These are phyloP conservation scores for Phytopythium sindhum DNA, from an alignment of 352 stramenopile species.

Conservation along the genomic window DNA sequence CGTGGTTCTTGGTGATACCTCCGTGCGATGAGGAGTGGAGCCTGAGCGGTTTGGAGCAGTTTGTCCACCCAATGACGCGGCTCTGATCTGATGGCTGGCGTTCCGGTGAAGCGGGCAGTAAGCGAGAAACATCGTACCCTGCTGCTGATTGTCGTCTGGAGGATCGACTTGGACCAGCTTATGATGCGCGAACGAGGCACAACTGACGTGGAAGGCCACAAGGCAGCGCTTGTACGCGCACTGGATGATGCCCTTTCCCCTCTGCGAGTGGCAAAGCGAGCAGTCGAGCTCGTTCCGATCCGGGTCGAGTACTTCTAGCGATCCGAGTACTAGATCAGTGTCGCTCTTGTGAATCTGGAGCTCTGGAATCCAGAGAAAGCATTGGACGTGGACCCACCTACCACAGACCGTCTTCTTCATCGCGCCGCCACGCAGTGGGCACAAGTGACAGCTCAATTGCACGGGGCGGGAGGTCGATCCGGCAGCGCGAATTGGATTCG, in stretches of 20 bases:
- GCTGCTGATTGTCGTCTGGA: slow-evolving; percentile 29
- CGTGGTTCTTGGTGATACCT: not conserved
- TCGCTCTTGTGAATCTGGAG: slow-evolving; percentile 40
- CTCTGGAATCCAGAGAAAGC: slow-evolving; percentile 85
- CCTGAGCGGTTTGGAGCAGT: not conserved
- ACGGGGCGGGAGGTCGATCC: not conserved
- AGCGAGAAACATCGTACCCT: slow-evolving; percentile 57
- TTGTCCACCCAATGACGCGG: not conserved
- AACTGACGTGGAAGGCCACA: slow-evolving; percentile 78
- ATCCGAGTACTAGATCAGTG: slow-evolving; percentile 37
- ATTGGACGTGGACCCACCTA: slow-evolving; percentile 81
- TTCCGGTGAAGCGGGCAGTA: slow-evolving; percentile 65
- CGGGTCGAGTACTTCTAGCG: slow-evolving; percentile 42
- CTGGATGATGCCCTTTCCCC: slow-evolving; percentile 65
- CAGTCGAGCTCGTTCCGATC: slow-evolving; percentile 67
- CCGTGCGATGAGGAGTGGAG: not conserved
- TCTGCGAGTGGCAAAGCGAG: slow-evolving; percentile 62
- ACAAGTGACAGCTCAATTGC: slow-evolving; percentile 47
- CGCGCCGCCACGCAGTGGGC: slow-evolving; percentile 54
- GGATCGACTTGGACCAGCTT: slow-evolving; percentile 50
- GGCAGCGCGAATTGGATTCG: not conserved
- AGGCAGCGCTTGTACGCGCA: slow-evolving; percentile 74
- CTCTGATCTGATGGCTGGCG: slow-evolving; percentile 11
- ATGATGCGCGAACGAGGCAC: slow-evolving; percentile 56
- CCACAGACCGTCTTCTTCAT: slow-evolving; percentile 62